Percentiles rank a stretch among this genome's conserved stretches.
phyloP scores from a whole-genome alignment of 768 basidiomycete genomes.

The Phlebiopsis flavidoalba region DNA sequence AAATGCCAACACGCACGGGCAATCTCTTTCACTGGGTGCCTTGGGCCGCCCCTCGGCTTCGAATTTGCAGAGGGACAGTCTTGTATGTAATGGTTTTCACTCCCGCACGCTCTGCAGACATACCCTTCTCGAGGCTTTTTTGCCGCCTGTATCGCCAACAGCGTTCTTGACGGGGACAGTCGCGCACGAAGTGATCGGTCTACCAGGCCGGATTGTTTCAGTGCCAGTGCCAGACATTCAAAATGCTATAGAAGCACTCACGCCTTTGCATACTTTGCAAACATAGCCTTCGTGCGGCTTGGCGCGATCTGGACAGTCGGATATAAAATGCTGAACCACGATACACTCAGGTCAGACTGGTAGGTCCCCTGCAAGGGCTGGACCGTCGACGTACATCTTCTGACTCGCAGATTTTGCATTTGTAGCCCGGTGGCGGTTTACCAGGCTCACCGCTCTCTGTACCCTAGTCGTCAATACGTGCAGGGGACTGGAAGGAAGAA shows the following conservation, averaged over 20 bases:
- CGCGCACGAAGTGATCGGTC: constrained; percentile 82
- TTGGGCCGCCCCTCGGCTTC: constrained; percentile 28
- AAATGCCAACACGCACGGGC: constrained; percentile 48
- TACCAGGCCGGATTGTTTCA: constrained; percentile 21
- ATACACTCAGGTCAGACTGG: neutral
- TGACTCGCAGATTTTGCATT: constrained; percentile 73
- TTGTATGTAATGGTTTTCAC: constrained; percentile 78
- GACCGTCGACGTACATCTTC: constrained; percentile 46
- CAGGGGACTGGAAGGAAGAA: neutral
- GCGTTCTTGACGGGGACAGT: constrained; percentile 81
- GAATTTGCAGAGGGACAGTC: constrained; percentile 78
- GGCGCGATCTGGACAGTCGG: constrained; percentile 66
- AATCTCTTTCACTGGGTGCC: constrained; percentile 68
- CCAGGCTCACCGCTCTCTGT: constrained; percentile 38
- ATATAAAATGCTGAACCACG: constrained; percentile 62
- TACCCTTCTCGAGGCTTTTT: constrained; percentile 83
- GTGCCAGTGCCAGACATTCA: neutral
- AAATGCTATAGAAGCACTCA: constrained; percentile 24
- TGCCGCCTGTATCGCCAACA: constrained; percentile 77
- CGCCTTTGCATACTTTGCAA: constrained; percentile 80
- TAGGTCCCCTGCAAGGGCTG: no score
- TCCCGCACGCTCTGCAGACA: constrained; percentile 87
- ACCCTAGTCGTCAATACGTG: neutral
- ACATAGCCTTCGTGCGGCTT: constrained; percentile 82
- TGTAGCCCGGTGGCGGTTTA: constrained; percentile 67